phyloP scores from a whole-genome alignment of 768 basidiomycete genomes.

The Trametes cingulata region DNA sequence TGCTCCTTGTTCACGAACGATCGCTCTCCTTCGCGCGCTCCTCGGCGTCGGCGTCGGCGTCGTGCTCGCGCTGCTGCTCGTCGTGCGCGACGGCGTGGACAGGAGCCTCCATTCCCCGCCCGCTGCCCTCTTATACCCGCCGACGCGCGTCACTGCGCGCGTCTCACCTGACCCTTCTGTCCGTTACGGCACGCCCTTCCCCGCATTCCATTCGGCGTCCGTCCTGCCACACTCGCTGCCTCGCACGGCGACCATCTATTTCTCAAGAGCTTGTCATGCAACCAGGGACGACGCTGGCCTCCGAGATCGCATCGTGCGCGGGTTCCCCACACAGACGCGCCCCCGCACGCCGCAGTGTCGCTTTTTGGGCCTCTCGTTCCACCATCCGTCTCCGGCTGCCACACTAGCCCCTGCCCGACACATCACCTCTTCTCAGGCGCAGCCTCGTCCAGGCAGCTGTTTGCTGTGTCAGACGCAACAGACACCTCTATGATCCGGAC shows the following conservation, averaged over 20 bases:
- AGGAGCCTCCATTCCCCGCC: conserved; percentile 3
- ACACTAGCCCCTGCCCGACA: neutral
- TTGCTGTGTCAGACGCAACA: neutral
- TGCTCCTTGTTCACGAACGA: conserved; percentile 5
- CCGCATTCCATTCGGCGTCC: conserved; percentile 3
- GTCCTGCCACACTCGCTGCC: conserved; percentile 5
- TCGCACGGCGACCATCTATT: conserved; percentile 16
- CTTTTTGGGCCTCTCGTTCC: neutral
- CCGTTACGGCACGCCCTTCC: conserved; percentile 19
- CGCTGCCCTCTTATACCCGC: conserved; percentile 5
- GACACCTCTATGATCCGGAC: conserved; percentile 9
- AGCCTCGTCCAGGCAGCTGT: neutral
- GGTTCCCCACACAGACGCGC: conserved; percentile 15
- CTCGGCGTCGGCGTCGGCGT: neutral
- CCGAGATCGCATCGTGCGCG: conserved; percentile 4
- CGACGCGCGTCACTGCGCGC: conserved; percentile 8
- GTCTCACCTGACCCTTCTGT: conserved; percentile 15
- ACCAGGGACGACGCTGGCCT: neutral
- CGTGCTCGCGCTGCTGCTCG: neutral
- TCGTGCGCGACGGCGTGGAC: conserved; percentile 1
- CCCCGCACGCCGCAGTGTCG: conserved; percentile 8
- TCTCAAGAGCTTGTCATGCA: conserved; percentile 13
- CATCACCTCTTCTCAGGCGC: neutral
- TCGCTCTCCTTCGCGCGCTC: neutral
- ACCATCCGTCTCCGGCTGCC: neutral